Evolutionary conservation across 2,329 filamentous ascomycete species (phyloP).

Genomic region (Alternaria burnsii): DNA sequence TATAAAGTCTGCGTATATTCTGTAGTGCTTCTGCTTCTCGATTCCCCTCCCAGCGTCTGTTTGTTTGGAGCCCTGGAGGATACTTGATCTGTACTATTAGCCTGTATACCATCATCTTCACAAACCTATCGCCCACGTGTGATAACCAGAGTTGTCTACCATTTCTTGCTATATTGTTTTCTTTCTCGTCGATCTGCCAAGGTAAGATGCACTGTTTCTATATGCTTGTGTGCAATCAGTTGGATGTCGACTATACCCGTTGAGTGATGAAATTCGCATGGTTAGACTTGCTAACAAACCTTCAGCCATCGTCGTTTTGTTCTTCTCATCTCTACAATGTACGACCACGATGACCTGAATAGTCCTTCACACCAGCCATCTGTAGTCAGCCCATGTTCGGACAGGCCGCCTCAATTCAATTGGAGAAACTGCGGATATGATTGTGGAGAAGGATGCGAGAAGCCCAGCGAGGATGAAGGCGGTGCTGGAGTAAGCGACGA

Average conservation of each 20-base stretch:
- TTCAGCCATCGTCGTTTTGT: neutral
- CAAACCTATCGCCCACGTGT: neutral
- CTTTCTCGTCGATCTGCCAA: neutral
- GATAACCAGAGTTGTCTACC: neutral
- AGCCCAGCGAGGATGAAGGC: constrained; percentile 18
- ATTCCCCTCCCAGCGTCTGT: neutral
- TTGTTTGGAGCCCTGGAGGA: neutral
- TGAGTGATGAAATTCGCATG: neutral
- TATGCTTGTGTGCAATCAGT: neutral
- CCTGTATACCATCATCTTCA: constrained; percentile 7
- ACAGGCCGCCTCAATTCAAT: constrained; percentile 34
- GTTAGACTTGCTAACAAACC: neutral
- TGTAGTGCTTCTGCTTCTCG: neutral
- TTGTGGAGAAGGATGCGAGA: constrained; percentile 33
- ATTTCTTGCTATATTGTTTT: neutral
- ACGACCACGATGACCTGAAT: constrained; percentile 1
- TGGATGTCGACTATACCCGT: neutral
- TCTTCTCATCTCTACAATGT: constrained; percentile 5
- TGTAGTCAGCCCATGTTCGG: neutral
- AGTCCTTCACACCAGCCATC: neutral
- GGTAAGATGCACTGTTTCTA: neutral
- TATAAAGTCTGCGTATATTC: neutral
- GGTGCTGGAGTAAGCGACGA: constrained; percentile 20
- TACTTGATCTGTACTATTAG: constrained; percentile 8
- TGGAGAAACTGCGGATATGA: constrained; percentile 33